A percentile compares a stretch with the other conserved stretches of the same genome.
phyloP scores from a whole-genome alignment of 495 filamentous ascomycete genomes.

The Aspergillus baeticus region DNA sequence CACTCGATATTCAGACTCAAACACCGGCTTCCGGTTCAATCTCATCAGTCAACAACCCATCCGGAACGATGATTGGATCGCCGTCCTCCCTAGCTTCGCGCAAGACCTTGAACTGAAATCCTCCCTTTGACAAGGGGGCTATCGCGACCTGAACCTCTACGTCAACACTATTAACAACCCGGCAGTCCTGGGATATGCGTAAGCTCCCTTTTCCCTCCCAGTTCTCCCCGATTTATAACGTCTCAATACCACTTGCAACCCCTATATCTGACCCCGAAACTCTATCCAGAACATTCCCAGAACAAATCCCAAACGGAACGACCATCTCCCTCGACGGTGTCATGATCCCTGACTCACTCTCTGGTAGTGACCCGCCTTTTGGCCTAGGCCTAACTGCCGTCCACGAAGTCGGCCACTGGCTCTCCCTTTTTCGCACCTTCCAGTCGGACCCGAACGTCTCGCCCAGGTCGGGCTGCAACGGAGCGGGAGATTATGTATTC shows the following conservation, averaged over 20 bases:
- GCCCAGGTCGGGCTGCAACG: background rate
- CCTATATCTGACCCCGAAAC: background rate
- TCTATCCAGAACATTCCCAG: background rate
- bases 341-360: background rate
- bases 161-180: background rate
- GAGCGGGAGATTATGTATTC: background rate
- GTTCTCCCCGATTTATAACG: background rate
- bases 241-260: background rate
- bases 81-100: background rate
- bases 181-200: background rate
- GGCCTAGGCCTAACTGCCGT: background rate
- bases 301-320: background rate
- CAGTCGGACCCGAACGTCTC: background rate
- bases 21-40: background rate
- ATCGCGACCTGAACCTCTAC: slow-evolving; percentile 1
- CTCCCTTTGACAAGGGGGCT: background rate
- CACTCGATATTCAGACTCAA: background rate
- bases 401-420: slow-evolving; percentile 10
- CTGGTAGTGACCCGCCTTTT: background rate
- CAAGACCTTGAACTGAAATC: background rate
- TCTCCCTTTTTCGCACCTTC: slow-evolving; percentile 3
- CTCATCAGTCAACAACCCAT: background rate
- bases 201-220: background rate
- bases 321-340: background rate
- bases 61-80: background rate